Evolutionary conservation across 768 basidiomycete genomes (phyloP), one percentile per base, ranked within the genome.

Genomic region (Agaricus subrufescens): DNA sequence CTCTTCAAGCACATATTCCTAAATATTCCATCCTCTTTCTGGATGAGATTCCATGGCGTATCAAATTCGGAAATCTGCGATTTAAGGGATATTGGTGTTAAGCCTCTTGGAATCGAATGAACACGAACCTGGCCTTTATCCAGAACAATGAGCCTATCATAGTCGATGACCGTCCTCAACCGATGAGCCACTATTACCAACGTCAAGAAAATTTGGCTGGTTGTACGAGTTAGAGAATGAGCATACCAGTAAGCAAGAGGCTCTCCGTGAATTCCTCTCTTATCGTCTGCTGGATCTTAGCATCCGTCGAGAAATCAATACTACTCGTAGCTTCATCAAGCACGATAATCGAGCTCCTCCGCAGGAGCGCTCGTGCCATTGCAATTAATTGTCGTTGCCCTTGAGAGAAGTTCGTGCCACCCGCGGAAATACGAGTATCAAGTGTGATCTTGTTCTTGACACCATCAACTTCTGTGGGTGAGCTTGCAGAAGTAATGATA

Each of bases 341-440:
- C 14, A 93, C 80, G 50, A 93, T 85, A 60, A 93, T 82, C 11
- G 84, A 72, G 63, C 85, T 89, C 6, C 82, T 78, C 15, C 89
- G 75, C 30, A 92, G 73, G 23, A 93, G 72, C 0, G 91, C 90
- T 4, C 91, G 80, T 0, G 91, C 91, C 87, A 93, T 87, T 1
- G 90, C 87, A 52, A 94, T 88, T 14, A 93, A 72, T 63, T 98
- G 94, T 9, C 93, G 70, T 66, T 98, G 94, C 9, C 95, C 94
- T 57, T 94, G 91, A 1, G 91, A 94, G 69, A 97, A 95, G 72
- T 97, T 96, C 30, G 84, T 78, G 0, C 94, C 94, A 0, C 93
- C 93, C 0, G 90, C 78, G 0, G 91, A 91, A 8, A 96, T 87
- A 58, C 87, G 84, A 0, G 87, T 90, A 19, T 90, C 84, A 3